Evolutionary conservation across 2,329 filamentous ascomycete species (phyloP).

Genomic region (Calonectria hongkongensis): DNA sequence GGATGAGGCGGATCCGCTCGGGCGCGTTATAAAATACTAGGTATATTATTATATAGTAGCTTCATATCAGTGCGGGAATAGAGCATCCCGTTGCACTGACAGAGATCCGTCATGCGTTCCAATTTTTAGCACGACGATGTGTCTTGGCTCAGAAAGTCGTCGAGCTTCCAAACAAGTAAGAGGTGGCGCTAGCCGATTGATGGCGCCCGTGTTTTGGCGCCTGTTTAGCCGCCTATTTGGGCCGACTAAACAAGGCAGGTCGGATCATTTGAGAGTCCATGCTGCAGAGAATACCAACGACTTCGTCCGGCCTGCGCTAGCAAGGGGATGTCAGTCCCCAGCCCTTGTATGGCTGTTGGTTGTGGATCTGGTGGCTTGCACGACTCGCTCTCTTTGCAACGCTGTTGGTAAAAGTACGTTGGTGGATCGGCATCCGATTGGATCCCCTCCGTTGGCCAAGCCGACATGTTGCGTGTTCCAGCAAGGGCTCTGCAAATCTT

Average conservation of each 20-base stretch:
- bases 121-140: slow-evolving; percentile 4
- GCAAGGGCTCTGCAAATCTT: slow-evolving; percentile 21
- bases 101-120: background rate
- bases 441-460: background rate
- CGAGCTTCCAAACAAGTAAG: slow-evolving; percentile 15
- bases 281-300: background rate
- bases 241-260: background rate
- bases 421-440: slow-evolving; percentile 31
- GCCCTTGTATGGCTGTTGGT: slow-evolving; percentile 13
- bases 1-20: background rate
- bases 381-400: slow-evolving; percentile 20
- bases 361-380: slow-evolving; percentile 25
- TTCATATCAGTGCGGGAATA: background rate
- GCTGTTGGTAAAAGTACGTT: slow-evolving; percentile 23
- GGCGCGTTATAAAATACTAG: background rate
- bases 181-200: slow-evolving; percentile 6
- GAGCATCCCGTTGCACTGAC: background rate
- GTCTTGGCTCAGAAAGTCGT: slow-evolving; percentile 10
- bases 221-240: slow-evolving; percentile 9
- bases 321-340: slow-evolving; percentile 3
- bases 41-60: slow-evolving; percentile 1
- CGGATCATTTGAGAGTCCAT: no score
- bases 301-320: background rate
- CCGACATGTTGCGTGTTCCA: slow-evolving; percentile 20
- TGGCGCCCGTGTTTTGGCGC: slow-evolving; percentile 6